A percentile compares a stretch with the other conserved stretches of the same genome.
Conservation (phyloP, 495 filamentous ascomycete genomes). For the Podospora comata region DNA sequence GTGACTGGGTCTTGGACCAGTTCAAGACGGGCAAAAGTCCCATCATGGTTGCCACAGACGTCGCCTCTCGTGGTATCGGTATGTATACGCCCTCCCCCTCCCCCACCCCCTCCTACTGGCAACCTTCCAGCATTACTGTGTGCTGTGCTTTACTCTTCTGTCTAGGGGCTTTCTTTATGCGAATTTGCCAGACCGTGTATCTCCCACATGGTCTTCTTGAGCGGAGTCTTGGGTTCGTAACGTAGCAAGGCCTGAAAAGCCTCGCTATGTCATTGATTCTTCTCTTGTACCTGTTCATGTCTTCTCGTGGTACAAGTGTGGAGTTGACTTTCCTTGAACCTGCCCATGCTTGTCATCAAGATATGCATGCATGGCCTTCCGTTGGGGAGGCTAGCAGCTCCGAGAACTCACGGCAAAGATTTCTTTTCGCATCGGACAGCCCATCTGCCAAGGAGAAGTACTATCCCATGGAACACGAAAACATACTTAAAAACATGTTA, state of each 20-base stretch:
- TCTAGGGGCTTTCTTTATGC: constrained; percentile 72
- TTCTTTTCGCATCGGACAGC: constrained; percentile 27
- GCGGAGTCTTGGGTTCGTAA: constrained; percentile 81
- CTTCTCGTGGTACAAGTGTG: constrained; percentile 62
- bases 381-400: neutral
- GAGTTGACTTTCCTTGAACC: constrained; percentile 70
- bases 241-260: constrained; percentile 58
- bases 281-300: constrained; percentile 60
- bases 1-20: constrained; percentile 99
- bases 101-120: constrained; percentile 43
- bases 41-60: constrained; percentile 97
- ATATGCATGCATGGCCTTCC: constrained; percentile 19
- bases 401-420: neutral
- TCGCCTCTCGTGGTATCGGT: constrained; percentile 99
- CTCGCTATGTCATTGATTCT: constrained; percentile 68
- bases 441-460: constrained; percentile 57
- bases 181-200: constrained; percentile 80
- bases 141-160: constrained; percentile 87
- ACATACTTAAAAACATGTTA: constrained; percentile 57
- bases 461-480: constrained; percentile 57
- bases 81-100: constrained; percentile 65
- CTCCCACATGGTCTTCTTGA: constrained; percentile 68
- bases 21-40: constrained; percentile 97
- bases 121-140: constrained; percentile 66
- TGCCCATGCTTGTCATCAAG: constrained; percentile 55